Percentiles rank a stretch among this genome's conserved stretches.
Evolutionary conservation across 768 basidiomycete genomes (phyloP).

Genomic region (Antrodiella citrinella): DNA sequence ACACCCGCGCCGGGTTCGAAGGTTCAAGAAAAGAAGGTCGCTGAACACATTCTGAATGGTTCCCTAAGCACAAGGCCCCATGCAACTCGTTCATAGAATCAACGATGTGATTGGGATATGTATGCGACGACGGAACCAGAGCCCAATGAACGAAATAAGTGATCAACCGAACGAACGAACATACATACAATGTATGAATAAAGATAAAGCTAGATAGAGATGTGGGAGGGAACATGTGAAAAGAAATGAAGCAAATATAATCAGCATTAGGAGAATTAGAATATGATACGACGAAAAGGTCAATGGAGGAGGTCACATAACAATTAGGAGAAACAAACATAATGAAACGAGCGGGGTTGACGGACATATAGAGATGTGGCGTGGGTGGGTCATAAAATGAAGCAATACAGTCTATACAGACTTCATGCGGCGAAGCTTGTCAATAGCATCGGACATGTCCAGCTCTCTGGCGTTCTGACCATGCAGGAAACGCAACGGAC

Average conservation of each 20-base stretch:
- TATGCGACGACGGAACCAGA: too few relatives aligned
- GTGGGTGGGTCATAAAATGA: background rate
- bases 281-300: background rate
- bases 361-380: background rate
- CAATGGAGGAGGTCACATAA: background rate
- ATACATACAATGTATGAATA: background rate
- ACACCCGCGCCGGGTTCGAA: too few relatives aligned
- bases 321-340: too few relatives aligned
- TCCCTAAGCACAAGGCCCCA: too few relatives aligned
- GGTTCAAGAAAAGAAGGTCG: too few relatives aligned
- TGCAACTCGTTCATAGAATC: too few relatives aligned
- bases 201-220: background rate
- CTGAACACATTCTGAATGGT: too few relatives aligned
- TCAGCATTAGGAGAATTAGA: background rate
- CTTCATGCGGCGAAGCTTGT: constrained; percentile 10
- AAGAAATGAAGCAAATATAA: background rate
- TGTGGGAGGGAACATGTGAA: background rate
- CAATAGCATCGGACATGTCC: constrained; percentile 10
- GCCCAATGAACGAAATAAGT: too few relatives aligned
- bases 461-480: constrained; percentile 8
- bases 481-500: background rate
- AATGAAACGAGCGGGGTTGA: background rate
- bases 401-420: background rate
- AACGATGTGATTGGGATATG: too few relatives aligned
- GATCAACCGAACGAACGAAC: background rate